Conservation (phyloP, 1,139 yeast genomes). For the Eremothecium cymbalariae region DNA sequence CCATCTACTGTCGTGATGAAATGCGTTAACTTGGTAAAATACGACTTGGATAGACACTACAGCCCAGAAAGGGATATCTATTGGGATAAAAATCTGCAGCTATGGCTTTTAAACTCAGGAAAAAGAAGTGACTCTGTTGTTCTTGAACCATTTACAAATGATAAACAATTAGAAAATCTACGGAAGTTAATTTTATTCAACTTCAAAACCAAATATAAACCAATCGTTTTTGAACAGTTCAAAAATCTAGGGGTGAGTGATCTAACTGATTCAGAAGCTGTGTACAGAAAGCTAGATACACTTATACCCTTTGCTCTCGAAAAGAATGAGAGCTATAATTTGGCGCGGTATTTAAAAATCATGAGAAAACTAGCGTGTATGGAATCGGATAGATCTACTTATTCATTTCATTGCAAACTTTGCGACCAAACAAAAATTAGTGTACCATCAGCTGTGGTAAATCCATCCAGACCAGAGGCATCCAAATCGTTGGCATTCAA, state of each 20-base stretch:
- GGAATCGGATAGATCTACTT: slow-evolving; percentile 10
- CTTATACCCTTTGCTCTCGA: slow-evolving; percentile 14
- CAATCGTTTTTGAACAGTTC: slow-evolving; percentile 7
- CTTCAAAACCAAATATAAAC: slow-evolving; percentile 7
- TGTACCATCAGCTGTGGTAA: slow-evolving; percentile 17
- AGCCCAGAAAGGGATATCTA: background rate
- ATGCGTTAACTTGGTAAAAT: background rate
- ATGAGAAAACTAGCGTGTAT: slow-evolving; percentile 23
- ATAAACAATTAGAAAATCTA: slow-evolving; percentile 22
- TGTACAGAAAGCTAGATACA: slow-evolving; percentile 4
- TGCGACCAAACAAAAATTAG: background rate
- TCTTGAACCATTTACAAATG: slow-evolving; percentile 14
- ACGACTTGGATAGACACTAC: slow-evolving; percentile 2
- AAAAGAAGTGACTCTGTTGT: slow-evolving; percentile 4
- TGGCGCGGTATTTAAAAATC: slow-evolving; percentile 16
- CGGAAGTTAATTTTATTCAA: slow-evolving; percentile 13
- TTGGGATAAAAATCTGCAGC: background rate
- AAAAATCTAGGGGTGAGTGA: background rate
- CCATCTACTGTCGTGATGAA: background rate
- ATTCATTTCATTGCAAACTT: background rate
- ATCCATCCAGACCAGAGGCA: slow-evolving; percentile 28
- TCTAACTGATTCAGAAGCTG: background rate
- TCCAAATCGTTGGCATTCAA: slow-evolving; percentile 20
- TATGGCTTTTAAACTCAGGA: background rate
- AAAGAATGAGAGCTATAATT: slow-evolving; percentile 13